Conservation (phyloP, 257 asterid genomes). For the Solanum neorickii region DNA sequence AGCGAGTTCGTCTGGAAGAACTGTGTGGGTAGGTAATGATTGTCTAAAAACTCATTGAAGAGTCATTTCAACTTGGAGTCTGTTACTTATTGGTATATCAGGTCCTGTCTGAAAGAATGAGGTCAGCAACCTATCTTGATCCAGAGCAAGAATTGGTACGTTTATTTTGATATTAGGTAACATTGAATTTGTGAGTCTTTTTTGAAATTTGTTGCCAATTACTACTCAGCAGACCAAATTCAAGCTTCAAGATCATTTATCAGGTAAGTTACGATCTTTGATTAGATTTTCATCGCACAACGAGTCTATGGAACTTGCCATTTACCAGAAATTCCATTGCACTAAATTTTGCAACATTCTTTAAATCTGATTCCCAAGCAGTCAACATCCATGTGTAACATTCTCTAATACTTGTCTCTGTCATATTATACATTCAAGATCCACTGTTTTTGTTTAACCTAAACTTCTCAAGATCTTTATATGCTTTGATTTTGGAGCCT, state of each 20-base stretch:
- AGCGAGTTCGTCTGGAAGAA: no score
- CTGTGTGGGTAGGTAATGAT: no score
- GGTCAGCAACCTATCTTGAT: conserved; percentile 52
- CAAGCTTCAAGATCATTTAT: conserved; percentile 51
- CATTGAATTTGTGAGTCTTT: neutral
- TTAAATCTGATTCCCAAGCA: conserved; percentile 54
- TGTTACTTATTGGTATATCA: neutral
- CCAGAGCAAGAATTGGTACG: conserved; percentile 70
- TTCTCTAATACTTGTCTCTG: neutral
- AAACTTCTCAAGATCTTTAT: no score
- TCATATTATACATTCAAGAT: no score
- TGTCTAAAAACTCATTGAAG: no score
- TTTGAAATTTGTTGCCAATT: conserved; percentile 88
- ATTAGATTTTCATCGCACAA: neutral
- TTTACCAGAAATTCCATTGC: neutral
- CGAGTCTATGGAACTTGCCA: neutral
- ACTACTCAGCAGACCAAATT: conserved; percentile 58
- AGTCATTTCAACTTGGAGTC: no score
- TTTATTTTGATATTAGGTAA: neutral
- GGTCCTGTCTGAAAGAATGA: conserved; percentile 83
- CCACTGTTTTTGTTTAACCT: no score
- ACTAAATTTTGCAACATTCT: no score
- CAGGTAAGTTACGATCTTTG: conserved; percentile 30
- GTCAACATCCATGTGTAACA: conserved; percentile 42
- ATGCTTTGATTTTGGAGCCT: no score